Evolutionary conservation across 2,329 filamentous ascomycete species (phyloP).

Genomic region (Ceratocystis colombiana): DNA sequence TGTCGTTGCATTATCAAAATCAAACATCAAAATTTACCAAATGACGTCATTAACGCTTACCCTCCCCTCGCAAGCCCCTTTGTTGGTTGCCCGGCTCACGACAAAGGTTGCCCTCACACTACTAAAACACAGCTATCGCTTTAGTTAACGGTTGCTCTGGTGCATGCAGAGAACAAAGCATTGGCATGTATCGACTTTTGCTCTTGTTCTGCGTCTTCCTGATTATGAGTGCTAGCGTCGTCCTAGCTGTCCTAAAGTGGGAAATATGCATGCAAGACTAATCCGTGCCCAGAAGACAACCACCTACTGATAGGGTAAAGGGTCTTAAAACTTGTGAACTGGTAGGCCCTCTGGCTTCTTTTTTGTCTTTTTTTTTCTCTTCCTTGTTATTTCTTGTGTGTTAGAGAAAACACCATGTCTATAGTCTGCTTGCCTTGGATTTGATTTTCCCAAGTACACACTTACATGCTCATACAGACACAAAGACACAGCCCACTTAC

Average conservation of each 20-base stretch:
- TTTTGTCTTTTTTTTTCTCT: neutral
- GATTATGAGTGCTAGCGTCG: neutral
- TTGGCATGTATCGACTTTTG: neutral
- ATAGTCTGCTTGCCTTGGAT: neutral
- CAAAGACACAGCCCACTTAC: neutral
- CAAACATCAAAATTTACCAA: too few relatives aligned
- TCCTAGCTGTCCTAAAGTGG: too few relatives aligned
- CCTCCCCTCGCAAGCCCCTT: neutral
- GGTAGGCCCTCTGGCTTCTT: neutral
- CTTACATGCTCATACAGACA: neutral
- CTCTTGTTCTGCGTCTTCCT: neutral
- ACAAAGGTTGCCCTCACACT: neutral
- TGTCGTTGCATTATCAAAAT: too few relatives aligned
- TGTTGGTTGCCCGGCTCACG: neutral
- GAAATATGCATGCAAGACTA: too few relatives aligned
- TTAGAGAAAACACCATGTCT: neutral
- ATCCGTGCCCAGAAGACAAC: too few relatives aligned
- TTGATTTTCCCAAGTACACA: neutral
- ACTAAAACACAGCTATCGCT: neutral
- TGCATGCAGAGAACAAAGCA: neutral
- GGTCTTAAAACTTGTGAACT: too few relatives aligned
- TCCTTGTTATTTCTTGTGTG: neutral
- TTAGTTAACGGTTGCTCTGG: neutral
- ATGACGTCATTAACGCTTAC: neutral
- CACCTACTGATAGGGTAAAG: too few relatives aligned